A percentile compares a stretch with the other conserved stretches of the same genome.
Evolutionary conservation across 257 asterid genomes (phyloP).

Genomic region (Solanum dulcamara): DNA sequence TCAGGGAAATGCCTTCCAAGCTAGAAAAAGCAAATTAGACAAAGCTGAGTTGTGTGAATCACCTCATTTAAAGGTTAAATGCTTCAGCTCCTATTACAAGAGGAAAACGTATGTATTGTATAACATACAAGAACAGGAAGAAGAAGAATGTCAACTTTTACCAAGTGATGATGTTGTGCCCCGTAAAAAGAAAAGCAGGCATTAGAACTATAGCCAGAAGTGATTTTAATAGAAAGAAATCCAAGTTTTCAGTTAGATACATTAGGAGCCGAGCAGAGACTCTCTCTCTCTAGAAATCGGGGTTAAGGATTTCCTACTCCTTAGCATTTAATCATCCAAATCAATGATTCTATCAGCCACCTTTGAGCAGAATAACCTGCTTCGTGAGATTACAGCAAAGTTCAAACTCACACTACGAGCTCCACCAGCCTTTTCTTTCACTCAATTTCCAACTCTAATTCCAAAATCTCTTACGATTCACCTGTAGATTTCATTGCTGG

Average conservation of each 20-base stretch:
- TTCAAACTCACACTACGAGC: neutral
- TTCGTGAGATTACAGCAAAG: neutral
- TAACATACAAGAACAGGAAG: neutral
- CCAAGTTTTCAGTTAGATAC: neutral
- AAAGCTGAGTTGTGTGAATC: neutral
- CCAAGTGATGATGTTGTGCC: neutral
- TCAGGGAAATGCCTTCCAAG: conserved; percentile 53
- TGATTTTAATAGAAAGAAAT: neutral
- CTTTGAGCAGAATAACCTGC: neutral
- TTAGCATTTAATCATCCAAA: neutral
- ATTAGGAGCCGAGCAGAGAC: neutral
- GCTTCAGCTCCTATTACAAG: neutral
- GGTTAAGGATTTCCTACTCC: neutral
- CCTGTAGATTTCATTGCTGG: neutral
- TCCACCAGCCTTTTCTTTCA: neutral
- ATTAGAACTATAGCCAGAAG: neutral
- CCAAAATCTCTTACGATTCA: neutral
- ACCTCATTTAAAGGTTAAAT: neutral
- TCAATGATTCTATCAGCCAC: neutral
- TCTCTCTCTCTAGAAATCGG: neutral
- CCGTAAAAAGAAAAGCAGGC: neutral
- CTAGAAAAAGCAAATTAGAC: conserved; percentile 23
- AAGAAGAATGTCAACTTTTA: neutral
- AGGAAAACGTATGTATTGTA: neutral
- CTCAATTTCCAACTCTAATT: neutral